Conservation (phyloP, 192 early-diverging fungal species). For the Linnemannia zychae region DNA sequence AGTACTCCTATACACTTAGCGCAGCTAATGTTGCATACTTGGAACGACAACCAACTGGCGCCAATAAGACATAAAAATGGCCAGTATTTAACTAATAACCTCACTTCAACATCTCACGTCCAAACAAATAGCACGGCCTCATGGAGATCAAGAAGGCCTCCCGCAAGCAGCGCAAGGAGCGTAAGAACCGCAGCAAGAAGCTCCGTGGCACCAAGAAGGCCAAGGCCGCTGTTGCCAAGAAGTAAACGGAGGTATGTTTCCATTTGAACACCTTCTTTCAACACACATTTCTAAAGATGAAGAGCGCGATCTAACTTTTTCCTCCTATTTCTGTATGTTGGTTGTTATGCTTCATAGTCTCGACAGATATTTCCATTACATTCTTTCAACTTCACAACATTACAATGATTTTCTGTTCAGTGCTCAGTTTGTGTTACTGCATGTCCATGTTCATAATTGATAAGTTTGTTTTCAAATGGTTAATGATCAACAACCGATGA, state of each 20-base stretch:
- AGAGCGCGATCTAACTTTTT: neutral
- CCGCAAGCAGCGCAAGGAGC: slow-evolving; percentile 99
- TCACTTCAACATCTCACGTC: slow-evolving; percentile 1
- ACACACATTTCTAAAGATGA: too few relatives aligned
- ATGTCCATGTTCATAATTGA: neutral
- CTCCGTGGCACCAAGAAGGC: slow-evolving; percentile 96
- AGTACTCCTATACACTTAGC: too few relatives aligned
- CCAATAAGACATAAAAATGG: too few relatives aligned
- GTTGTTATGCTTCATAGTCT: slow-evolving; percentile 10
- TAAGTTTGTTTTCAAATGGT: too few relatives aligned
- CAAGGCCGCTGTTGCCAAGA: slow-evolving; percentile 74
- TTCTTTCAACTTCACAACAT: slow-evolving; percentile 35
- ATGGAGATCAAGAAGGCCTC: slow-evolving; percentile 78
- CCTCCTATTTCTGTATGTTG: neutral
- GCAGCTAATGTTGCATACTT: too few relatives aligned
- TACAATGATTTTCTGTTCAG: slow-evolving; percentile 45
- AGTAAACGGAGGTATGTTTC: slow-evolving; percentile 61
- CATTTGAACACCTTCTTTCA: too few relatives aligned
- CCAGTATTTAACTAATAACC: neutral
- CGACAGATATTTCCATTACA: slow-evolving; percentile 20
- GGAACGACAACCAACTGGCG: neutral
- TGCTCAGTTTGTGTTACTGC: neutral
- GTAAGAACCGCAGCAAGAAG: slow-evolving; percentile 99
- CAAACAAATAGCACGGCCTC: slow-evolving; percentile 61
- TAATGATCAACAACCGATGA: too few relatives aligned